Percentiles rank a stretch among this genome's conserved stretches.
These are phyloP conservation scores for Coemansia sp. DNA, from an alignment of 192 early-diverging fungal species.

Conservation along the genomic window DNA sequence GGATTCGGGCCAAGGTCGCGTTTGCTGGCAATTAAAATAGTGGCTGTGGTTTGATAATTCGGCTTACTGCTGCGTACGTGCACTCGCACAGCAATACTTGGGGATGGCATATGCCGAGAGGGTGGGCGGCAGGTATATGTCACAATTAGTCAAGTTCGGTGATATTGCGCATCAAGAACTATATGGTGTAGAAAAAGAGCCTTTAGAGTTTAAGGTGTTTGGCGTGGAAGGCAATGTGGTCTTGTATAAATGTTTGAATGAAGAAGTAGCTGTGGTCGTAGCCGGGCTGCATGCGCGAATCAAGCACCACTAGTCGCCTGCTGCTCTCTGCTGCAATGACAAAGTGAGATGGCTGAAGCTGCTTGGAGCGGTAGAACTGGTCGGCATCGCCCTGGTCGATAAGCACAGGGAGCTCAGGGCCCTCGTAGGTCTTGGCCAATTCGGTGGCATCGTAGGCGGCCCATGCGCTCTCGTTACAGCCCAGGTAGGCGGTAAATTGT, in stretches of 20 bases:
- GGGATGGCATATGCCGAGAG: too few species aligned
- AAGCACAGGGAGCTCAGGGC: constrained; percentile 30
- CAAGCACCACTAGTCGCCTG: constrained; percentile 50
- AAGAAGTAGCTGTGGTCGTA: constrained; percentile 90
- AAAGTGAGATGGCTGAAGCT: constrained; percentile 63
- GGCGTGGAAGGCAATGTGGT: constrained; percentile 74
- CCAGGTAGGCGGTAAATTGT: constrained; percentile 74
- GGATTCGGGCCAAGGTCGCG: too few species aligned
- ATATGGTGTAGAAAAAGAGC: too few species aligned
- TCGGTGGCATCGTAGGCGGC: constrained; percentile 70
- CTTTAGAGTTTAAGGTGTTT: constrained; percentile 32
- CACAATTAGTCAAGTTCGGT: too few species aligned
- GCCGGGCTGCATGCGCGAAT: constrained; percentile 65
- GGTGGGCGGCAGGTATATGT: too few species aligned
- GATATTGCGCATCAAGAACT: too few species aligned
- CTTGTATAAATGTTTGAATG: constrained; percentile 70
- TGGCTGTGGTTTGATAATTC: too few species aligned
- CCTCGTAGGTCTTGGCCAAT: constrained; percentile 55
- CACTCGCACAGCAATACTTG: too few species aligned
- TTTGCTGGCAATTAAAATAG: too few species aligned
- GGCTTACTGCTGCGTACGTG: too few species aligned
- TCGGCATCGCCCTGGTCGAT: constrained; percentile 69
- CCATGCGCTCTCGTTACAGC: constrained; percentile 55
- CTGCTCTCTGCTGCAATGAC: constrained; percentile 44
- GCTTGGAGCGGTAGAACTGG: constrained; percentile 58